Base-by-base conservation (phyloP, 768 basidiomycete species). In the Tulasnella sp. region DNA sequence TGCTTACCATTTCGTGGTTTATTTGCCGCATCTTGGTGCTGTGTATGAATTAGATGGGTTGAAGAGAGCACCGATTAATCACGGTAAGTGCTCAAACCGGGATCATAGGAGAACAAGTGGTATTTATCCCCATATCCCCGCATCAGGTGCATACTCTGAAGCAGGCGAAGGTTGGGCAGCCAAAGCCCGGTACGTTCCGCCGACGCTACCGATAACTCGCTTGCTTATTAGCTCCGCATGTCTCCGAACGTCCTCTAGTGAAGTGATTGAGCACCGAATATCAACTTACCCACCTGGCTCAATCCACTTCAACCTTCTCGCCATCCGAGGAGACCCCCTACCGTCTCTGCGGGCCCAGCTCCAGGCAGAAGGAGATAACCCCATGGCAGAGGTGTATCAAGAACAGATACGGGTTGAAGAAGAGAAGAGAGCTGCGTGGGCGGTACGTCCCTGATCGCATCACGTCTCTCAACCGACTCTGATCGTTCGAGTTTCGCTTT, bases 1-100 rank as follows among this genome's bases (percentile, higher is more conserved):
- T 83, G 97, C 97, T 18, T 99, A 97, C 86, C 97, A 99, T 84
- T 99, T 99, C 84, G 92, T 99, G 60, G 93, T 97, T 16, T 99
- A 98, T 85, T 87, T 97, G 74, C 97, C 97, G 5, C 87, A 92
- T 64, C 89, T 92, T 86, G 97, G 94, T 28, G 89, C 90, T 34
- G 86, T 99, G 69, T 98, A 97, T 86, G 97, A 99, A 86, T 89
- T 99, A 44, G 97, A 99, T 84, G 97, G 97, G 16, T 87, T 99
- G 82, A 95, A 96, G 85, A 87, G 88, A 72, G 87, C 89, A 82
- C 93, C 97, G 2, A 90, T 98, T 24, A 90, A 89, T 81, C 98
- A 99, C 85, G 95, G 94, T n/a, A 83, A 87, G 44, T 79, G 64
- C 9, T 42, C 37, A n/a, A 34, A n/a, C 77, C 34, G 31, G 12